A percentile compares a stretch with the other conserved stretches of the same genome.
phyloP scores from a whole-genome alignment of 352 stramenopile species.

The Peronospora destructor region DNA sequence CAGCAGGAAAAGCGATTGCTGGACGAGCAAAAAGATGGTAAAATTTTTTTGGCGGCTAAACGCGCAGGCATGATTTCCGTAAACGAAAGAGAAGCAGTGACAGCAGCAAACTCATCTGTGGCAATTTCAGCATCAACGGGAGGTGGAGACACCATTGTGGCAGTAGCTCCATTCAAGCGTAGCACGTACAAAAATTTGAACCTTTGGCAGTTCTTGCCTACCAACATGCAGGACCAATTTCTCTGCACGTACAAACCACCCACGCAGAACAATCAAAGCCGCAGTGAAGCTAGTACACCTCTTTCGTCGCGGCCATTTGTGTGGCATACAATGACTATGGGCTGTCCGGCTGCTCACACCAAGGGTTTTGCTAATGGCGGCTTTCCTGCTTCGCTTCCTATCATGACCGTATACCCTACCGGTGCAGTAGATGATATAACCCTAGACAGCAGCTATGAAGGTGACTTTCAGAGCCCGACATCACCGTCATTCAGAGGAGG shows the following conservation, averaged over 20 bases:
- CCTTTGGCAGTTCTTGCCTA: slow-evolving; percentile 72
- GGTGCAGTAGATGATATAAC: slow-evolving; percentile 30
- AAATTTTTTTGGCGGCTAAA: slow-evolving; percentile 36
- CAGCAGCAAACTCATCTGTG: slow-evolving; percentile 10
- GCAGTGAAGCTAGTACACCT: slow-evolving; percentile 12
- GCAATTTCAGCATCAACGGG: slow-evolving; percentile 13
- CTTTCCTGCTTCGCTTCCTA: slow-evolving; percentile 26
- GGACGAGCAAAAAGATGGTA: slow-evolving; percentile 41
- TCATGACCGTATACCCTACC: slow-evolving; percentile 23
- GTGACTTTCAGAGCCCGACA: slow-evolving; percentile 25
- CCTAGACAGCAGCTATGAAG: slow-evolving; percentile 20
- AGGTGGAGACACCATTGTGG: slow-evolving; percentile 18
- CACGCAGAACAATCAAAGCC: slow-evolving; percentile 7
- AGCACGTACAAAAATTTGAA: slow-evolving; percentile 81
- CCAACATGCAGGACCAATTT: slow-evolving; percentile 85
- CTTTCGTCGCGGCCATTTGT: slow-evolving; percentile 39
- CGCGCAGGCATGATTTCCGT: slow-evolving; percentile 15
- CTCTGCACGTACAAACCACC: slow-evolving; percentile 47
- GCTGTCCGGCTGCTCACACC: slow-evolving; percentile 67
- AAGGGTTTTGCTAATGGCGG: slow-evolving; percentile 74
- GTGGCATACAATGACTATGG: slow-evolving; percentile 86
- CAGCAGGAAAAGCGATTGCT: slow-evolving; percentile 60
- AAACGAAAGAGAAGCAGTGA: slow-evolving; percentile 19
- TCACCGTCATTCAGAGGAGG: slow-evolving; percentile 22
- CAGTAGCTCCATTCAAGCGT: slow-evolving; percentile 67